Evolutionary conservation across 805 yeast genomes (phyloP), one percentile per base, ranked within the genome.

Genomic region (Candida dajiaensis): DNA sequence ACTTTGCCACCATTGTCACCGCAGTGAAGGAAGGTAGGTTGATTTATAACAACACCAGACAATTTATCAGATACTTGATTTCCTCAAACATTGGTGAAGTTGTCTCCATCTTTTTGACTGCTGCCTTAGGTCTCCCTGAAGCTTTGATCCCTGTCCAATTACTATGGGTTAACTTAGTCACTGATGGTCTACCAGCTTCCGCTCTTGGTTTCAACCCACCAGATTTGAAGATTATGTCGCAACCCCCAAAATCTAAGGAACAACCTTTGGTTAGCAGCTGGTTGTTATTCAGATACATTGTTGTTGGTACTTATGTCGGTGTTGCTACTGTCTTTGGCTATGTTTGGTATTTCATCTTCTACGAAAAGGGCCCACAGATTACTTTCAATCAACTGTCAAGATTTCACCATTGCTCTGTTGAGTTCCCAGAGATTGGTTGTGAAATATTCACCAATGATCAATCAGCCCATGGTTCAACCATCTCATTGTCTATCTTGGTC

Each of bases 141-240:
- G 77, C 77, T 41, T 61, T 77, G 58, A 71, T 75, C 63, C 81
- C 82, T 5, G 81, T 77, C 31, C 81, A 77, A 58, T 71, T 76
- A 10, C 66, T 77, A 52, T 77, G 81, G 81, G 76, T 77, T 47
- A 70, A 77, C 50, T 71, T 77, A 36, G 78, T 77, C 16, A 77
- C 82, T 16, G 78, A 78, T 42, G 79, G 81, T 43, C 67, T 77
- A 59, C 82, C 82, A 41, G 81, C 81, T 22, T 76, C 80, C 64
- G 82, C 81, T 0, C 66, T 77, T 51, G 81, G 81, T 11, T 69
- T 69, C 58, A 69, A 69, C 45, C 73, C 73, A 4, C 69, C 73
- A 9, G 72, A 68, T 43, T 49, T 58, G 43, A 65, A 61, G 35
- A 65, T 64, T 46, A 69, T 69, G 73, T 50, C 55, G 3, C 57